A percentile compares a stretch with the other conserved stretches of the same genome.
Evolutionary conservation across 2,329 filamentous ascomycete genomes (phyloP).

Genomic region (Colletotrichum falcatum): DNA sequence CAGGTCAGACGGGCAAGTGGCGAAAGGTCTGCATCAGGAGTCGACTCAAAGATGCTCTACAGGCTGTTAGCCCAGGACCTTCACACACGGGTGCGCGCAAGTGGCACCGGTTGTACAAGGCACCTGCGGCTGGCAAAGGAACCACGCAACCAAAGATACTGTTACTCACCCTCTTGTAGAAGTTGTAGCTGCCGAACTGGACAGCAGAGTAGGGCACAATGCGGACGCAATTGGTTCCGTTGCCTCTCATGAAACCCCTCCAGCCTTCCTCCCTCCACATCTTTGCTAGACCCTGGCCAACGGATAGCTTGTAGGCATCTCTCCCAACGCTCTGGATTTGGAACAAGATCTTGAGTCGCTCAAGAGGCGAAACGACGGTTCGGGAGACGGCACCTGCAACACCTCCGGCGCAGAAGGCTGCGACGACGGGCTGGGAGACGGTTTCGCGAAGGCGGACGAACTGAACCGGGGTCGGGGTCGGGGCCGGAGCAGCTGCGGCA

Average conservation of each 20-base stretch:
- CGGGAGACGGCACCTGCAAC: slow-evolving; percentile 96
- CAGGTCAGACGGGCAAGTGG: slow-evolving; percentile 85
- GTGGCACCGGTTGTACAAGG: neutral
- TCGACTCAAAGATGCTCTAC: slow-evolving; percentile 80
- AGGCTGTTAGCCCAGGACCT: slow-evolving; percentile 22
- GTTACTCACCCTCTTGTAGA: slow-evolving; percentile 84
- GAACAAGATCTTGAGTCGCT: slow-evolving; percentile 97
- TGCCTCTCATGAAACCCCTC: slow-evolving; percentile 97
- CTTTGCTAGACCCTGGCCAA: slow-evolving; percentile 88
- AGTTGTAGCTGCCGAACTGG: slow-evolving; percentile 97
- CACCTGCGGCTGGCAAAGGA: neutral
- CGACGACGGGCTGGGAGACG: slow-evolving; percentile 85
- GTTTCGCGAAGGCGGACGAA: slow-evolving; percentile 56
- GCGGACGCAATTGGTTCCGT: slow-evolving; percentile 97
- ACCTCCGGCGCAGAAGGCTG: slow-evolving; percentile 93
- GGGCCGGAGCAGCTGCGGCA: slow-evolving; percentile 16
- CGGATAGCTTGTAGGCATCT: slow-evolving; percentile 93
- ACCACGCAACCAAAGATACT: neutral
- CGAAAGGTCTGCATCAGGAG: slow-evolving; percentile 78
- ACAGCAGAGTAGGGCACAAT: slow-evolving; percentile 99
- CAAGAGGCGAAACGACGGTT: slow-evolving; percentile 95
- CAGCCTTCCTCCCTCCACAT: slow-evolving; percentile 99
- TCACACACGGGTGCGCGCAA: neutral
- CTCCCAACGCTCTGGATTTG: slow-evolving; percentile 92
- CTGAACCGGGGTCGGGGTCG: slow-evolving; percentile 3